Conservation (phyloP, 768 basidiomycete species). For the Podaxis sp. region DNA sequence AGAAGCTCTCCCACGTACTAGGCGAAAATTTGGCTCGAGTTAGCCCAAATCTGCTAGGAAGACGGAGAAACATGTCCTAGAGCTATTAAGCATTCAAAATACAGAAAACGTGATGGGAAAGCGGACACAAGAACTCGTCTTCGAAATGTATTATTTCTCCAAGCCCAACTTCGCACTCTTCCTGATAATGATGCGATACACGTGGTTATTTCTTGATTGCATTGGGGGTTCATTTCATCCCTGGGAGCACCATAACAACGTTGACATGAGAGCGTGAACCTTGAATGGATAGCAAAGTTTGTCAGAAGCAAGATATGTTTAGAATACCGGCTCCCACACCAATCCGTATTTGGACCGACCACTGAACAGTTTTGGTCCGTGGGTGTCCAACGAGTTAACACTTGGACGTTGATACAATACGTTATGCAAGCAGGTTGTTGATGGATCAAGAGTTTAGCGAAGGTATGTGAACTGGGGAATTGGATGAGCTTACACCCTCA, state of each 20-base stretch:
- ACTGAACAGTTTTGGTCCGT: not conserved
- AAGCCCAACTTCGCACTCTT: not conserved
- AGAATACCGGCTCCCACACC: conserved; percentile 7
- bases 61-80: not conserved
- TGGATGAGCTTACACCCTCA: not conserved
- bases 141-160: not conserved
- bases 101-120: not conserved
- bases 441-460: not conserved
- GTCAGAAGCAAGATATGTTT: not conserved
- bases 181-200: conserved; percentile 6
- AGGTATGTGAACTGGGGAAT: not conserved
- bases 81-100: not conserved
- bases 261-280: conserved; percentile 6
- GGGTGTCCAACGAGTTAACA: not conserved
- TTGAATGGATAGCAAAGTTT: not conserved
- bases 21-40: not conserved
- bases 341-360: not conserved
- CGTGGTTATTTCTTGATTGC: conserved; percentile 8
- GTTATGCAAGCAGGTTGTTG: not conserved
- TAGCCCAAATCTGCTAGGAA: not conserved
- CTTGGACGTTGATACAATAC: not conserved
- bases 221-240: not conserved
- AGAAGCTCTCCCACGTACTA: conserved; percentile 1
- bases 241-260: conserved; percentile 8
- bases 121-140: not conserved